Base-by-base conservation (phyloP, 768 basidiomycete species). In the Arthromyces matolae region DNA sequence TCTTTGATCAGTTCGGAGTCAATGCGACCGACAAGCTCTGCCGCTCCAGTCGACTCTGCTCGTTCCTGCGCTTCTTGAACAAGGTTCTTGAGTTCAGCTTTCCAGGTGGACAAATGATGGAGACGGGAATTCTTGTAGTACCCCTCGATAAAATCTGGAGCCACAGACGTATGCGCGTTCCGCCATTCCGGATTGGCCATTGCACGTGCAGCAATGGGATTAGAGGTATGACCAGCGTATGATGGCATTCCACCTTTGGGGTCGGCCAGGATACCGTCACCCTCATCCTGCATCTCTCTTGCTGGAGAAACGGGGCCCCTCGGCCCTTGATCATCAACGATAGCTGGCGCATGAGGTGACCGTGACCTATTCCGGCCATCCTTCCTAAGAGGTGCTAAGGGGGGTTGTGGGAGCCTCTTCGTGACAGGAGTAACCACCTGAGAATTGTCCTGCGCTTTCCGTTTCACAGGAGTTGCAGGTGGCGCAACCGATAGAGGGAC, bases 51-150 rank as follows among this genome's bases (percentile, higher is more conserved):
- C 18, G 55, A 53, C 60, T 90, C 87, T 0, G 79, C 80, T 8
- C 77, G 77, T 53, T 83, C 82, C 58, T 90, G 89, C 0, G 93
- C 90, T 59, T 88, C 79, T 14, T 79, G 74, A 1, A 96, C 89
- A 8, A 96, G 76, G 13, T 73, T 71, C 58, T 83, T 84, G 31
- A 97, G 74, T 59, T 98, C 94, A 0, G 89, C 79, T 64, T 98
- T 99, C 90, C 91, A 95, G 2, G 82, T 86, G 5, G 89, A 84
- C 9, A 99, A 67, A 59, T 94, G 87, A 57, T 99, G 96, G n/a
- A 99, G 71, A 1, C 96, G 85, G 1, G 88, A 92, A 60, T 96
- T 86, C 61, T 80, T 80, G 67, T 83, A 84, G 60, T 83, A 95
- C 0, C 81, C 85, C 33, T 91, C 84, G 46, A 97, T 84, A 64